These are phyloP conservation scores for Monilinia polystroma DNA, from an alignment of 2,329 filamentous ascomycete species.

Conservation along the genomic window DNA sequence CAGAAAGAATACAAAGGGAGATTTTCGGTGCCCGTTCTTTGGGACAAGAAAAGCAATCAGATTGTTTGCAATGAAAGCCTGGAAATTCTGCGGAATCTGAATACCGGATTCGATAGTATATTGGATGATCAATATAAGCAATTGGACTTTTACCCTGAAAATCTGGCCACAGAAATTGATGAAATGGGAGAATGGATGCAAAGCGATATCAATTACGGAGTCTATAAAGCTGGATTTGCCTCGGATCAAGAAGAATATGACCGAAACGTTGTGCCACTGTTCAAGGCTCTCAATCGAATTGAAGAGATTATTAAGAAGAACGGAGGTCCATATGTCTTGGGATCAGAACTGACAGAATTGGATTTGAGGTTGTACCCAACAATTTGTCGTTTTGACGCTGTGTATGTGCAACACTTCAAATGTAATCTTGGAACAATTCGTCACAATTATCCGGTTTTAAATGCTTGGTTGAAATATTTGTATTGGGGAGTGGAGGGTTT, in stretches of 20 bases:
- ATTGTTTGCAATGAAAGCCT: constrained; percentile 79
- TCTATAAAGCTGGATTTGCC: constrained; percentile 77
- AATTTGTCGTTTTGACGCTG: constrained; percentile 64
- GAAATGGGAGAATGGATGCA: constrained; percentile 75
- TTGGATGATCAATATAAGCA: constrained; percentile 24
- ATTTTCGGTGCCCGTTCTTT: constrained; percentile 66
- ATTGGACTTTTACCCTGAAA: constrained; percentile 18
- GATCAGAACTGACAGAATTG: constrained; percentile 63
- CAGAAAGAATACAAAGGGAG: constrained; percentile 62
- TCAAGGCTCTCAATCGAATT: constrained; percentile 71
- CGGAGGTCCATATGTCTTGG: constrained; percentile 55
- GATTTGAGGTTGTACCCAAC: constrained; percentile 68
- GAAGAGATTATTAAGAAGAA: constrained; percentile 62
- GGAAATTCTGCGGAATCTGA: constrained; percentile 80
- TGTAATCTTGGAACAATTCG: constrained; percentile 63
- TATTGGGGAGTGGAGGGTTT: constrained; percentile 63
- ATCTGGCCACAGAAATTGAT: constrained; percentile 25
- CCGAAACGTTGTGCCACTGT: constrained; percentile 65
- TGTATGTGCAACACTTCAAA: constrained; percentile 63
- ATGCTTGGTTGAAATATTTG: constrained; percentile 59
- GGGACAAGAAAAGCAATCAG: constrained; percentile 55
- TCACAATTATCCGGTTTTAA: constrained; percentile 55
- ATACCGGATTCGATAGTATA: constrained; percentile 48
- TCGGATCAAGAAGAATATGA: constrained; percentile 80
- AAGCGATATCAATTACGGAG: constrained; percentile 64